These are phyloP conservation scores for Phycomyces blakesleeanus DNA, from an alignment of 192 early-diverging fungal species.

Conservation along the genomic window DNA sequence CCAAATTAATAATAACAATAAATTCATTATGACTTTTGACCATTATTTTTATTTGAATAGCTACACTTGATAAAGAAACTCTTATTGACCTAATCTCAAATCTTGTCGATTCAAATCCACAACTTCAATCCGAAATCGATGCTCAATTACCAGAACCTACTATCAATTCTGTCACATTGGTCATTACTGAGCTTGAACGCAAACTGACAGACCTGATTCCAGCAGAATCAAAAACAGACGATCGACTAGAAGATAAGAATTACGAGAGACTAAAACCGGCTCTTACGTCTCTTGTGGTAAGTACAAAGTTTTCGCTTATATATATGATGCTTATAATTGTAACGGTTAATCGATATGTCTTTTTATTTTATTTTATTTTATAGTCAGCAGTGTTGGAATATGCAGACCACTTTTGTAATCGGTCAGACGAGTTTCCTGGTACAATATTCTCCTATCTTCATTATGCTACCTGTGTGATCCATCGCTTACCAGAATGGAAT, in stretches of 20 bases:
- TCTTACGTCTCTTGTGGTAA: constrained; percentile 65
- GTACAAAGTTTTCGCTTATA: constrained; percentile 29
- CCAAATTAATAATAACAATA: too few species aligned
- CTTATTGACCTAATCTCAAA: constrained; percentile 70
- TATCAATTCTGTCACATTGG: constrained; percentile 61
- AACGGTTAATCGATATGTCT: too few species aligned
- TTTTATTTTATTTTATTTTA: too few species aligned
- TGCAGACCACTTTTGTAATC: constrained; percentile 70
- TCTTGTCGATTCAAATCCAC: constrained; percentile 71
- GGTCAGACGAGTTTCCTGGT: constrained; percentile 72
- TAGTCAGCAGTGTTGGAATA: constrained; percentile 65
- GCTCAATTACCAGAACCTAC: constrained; percentile 82
- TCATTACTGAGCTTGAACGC: constrained; percentile 45
- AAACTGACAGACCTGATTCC: neutral
- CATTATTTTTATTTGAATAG: constrained; percentile 14
- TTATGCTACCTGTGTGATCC: constrained; percentile 62
- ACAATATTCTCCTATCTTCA: constrained; percentile 79
- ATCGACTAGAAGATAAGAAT: constrained; percentile 71
- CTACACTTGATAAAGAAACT: constrained; percentile 65
- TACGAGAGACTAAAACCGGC: constrained; percentile 78
- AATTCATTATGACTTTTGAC: too few species aligned
- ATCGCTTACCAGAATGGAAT: constrained; percentile 80
- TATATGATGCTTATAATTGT: too few species aligned
- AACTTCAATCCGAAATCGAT: constrained; percentile 63
- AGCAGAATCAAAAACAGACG: neutral